Base-by-base conservation (phyloP, 495 filamentous ascomycete genomes). In the Aspergillus sparsus region DNA sequence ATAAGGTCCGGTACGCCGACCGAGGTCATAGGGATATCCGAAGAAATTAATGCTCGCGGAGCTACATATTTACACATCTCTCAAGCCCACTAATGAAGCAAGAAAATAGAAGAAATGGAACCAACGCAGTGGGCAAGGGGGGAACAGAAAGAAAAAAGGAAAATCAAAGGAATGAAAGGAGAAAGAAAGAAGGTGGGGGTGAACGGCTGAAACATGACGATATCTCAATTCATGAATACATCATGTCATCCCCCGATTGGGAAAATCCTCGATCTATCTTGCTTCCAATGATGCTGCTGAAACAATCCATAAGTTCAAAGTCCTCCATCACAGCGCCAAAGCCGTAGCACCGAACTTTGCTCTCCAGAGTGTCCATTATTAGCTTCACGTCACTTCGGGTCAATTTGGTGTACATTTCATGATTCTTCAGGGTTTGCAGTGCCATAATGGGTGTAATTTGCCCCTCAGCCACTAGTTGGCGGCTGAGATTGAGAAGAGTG, bases 401-500 rank as follows among this genome's bases (percentile, higher is more conserved):
- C 64, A 98, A 70, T 57, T 87, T 81, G 3, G 60, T 62, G 55
- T 93, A 84, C 49, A 87, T 74, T 60, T 86, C 83, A 71, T 97
- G 86, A 49, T 79, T 80, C 49, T 90, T 80, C 33, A 98, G 81
- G 72, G 87, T 87, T 60, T 91, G 87, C 82, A 93, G 93, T 1
- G 93, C 93, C 91, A 94, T 94, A 55, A 97, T 88, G 0, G 94
- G 94, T n/a, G 93, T 97, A 70, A 98, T 89, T 74, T 98, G 94
- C 27, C 91, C 90, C 60, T 96, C 92, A 0, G 95, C 84, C 58
- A 93, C 87, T 7, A 98, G 81, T 64, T 89, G 83, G 65, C 86
- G 83, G 75, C 92, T 95, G 53, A 96, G 80, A 70, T 96, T 88
- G 53, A 97, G 83, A 42, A 98, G 79, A 47, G 89, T 92, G 35